Base-by-base conservation (phyloP, 345 rosid genomes). In the Eucalyptus victrix region DNA sequence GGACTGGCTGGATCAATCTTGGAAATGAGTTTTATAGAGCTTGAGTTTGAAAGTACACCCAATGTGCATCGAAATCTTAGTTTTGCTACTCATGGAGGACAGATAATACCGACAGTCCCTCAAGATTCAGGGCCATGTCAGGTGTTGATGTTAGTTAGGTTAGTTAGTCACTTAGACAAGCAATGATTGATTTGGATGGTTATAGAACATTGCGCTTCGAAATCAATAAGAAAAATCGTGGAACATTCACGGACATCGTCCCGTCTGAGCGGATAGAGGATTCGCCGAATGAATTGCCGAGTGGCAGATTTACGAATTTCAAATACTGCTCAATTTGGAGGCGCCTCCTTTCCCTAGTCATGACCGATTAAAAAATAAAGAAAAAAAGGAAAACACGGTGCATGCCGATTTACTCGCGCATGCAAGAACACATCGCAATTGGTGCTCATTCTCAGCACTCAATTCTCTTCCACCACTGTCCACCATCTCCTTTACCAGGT, bases 31-130 rank as follows among this genome's bases (percentile, higher is more conserved):
- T 88, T 81, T 88, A n/a, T 88, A 88, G 67, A 21, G 87, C 49
- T 37, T 15, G 28, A 16, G 76, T 54, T 88, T 40, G 32, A 32
- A 28, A 88, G 85, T 40, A 40, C 51, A 21, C 80, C 42, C 9
- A 4, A 1, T 28, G 4, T 12, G 23, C 6, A 24, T 10, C 6
- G 9, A 88, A 88, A 80, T 88, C 51, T 50, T 80, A 23, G 21
- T 37, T 34, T 9, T 81, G 80, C 87, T 87, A 88, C 86, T 56
- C 32, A 2, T 19, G 81, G 44, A 5, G 44, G 45, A 37, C 8
- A 18, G 2, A 72, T 26, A 9, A 10, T 18, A 34, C 2, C 0
- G 2, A n/a, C 5, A 10, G 26, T 18, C 44, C 19, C 26, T 9
- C 81, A 17, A 69, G 81, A 34, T 12, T 37, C 15, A 40, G 15